Evolutionary conservation across 169 alveolate species (phyloP), one percentile per base, ranked within the genome.

Genomic region (Babesia ovis): DNA sequence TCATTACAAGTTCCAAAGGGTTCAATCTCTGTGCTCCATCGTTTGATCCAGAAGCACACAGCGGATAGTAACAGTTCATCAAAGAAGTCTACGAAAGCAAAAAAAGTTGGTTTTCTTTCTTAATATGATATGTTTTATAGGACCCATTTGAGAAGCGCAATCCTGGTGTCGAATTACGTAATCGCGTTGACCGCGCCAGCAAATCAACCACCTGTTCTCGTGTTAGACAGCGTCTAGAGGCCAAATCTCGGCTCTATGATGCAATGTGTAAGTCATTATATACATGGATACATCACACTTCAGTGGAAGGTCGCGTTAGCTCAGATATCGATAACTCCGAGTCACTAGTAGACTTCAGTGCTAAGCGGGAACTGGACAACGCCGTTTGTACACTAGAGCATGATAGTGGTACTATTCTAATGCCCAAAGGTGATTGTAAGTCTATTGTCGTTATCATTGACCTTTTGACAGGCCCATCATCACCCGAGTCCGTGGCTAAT

Each of bases 161-260:
- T 41, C 87, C 87, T 16, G 87, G 87, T 34, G 87, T 79, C 27
- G 87, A 79, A 59, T 71, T 69, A n/a, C 77, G 87, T 37, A 71
- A 79, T 50, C 73, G 66, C 4, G 69, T 79, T 20, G 87, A 79
- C 71, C 55, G 77, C 68, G 41, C 45, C 35, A 73, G 59, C 41
- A 20, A 69, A n/a, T 66, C 83, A 12, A 6, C 71, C 39, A 32
- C 53, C 12, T 29, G 56, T 20, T 37, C 27, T 25, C 41, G 66
- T 20, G 42, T 74, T 46, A 48, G 83, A 11, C 67, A 39, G 23
- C 73, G 82, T 25, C 69, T 79, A 42, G 82, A 57, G 48, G 70
- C 62, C 34, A 79, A 79, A 69, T 83, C 87, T 0, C 56, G 41
- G 4, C 20, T 79, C 37, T 79, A 79, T 41, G 71, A 71, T 12